These are phyloP conservation scores for Penicillium soppii DNA, from an alignment of 495 filamentous ascomycete genomes.

Conservation along the genomic window DNA sequence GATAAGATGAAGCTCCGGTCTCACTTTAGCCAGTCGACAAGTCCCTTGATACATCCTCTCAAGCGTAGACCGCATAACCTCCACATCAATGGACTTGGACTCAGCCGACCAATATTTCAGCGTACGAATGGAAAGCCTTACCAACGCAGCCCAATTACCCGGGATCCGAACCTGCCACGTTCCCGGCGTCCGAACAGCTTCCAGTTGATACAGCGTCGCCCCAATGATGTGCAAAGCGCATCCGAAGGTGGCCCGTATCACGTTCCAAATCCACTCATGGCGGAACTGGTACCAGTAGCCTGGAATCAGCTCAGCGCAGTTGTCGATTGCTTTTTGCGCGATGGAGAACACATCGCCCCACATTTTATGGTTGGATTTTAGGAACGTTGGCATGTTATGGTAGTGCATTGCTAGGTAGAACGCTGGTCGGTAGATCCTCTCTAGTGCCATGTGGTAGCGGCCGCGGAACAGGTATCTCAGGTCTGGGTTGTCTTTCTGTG, in stretches of 20 bases:
- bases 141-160: constrained; percentile 19
- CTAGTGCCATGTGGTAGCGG: constrained; percentile 15
- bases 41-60: constrained; percentile 29
- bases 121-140: constrained; percentile 21
- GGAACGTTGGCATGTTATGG: constrained; percentile 15
- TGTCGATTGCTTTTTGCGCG: constrained; percentile 22
- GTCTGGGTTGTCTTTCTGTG: constrained; percentile 17
- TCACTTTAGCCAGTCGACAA: constrained; percentile 20
- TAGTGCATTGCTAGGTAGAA: constrained; percentile 27
- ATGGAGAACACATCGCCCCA: constrained; percentile 12
- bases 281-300: constrained; percentile 26
- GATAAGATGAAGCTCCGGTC: constrained; percentile 6
- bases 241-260: constrained; percentile 18
- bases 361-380: constrained; percentile 12
- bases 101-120: constrained; percentile 19
- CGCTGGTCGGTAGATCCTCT: constrained; percentile 26
- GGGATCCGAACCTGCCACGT: constrained; percentile 16
- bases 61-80: constrained; percentile 21
- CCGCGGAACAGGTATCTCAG: constrained; percentile 19
- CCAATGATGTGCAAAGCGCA: constrained; percentile 22
- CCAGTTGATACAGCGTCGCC: constrained; percentile 15
- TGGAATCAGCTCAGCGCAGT: constrained; percentile 22
- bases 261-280: constrained; percentile 27
- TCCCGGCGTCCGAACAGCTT: neutral
- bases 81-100: constrained; percentile 23